These are phyloP conservation scores for Fonsecaea multimorphosa DNA, from an alignment of 2,329 filamentous ascomycete species.

Conservation along the genomic window DNA sequence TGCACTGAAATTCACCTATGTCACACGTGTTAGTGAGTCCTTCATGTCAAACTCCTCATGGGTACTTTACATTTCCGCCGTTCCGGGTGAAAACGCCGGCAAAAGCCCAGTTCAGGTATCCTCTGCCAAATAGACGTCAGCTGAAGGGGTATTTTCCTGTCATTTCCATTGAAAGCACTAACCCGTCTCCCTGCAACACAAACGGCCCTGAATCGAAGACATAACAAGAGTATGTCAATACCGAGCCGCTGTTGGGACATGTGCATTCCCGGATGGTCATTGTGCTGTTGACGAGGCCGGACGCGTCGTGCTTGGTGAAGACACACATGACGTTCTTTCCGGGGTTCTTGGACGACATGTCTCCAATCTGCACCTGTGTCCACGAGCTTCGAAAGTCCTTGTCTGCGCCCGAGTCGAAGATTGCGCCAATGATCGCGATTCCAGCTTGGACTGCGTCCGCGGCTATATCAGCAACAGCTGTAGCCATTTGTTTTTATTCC, in stretches of 20 bases:
- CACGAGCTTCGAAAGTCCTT: conserved; percentile 17
- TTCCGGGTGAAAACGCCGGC: conserved; percentile 13
- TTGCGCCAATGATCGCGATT: neutral
- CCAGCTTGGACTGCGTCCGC: neutral
- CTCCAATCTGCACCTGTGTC: conserved; percentile 15
- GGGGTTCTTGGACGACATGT: conserved; percentile 14
- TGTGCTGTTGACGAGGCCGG: conserved; percentile 4
- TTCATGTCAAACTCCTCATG: no score
- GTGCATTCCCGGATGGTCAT: conserved; percentile 7
- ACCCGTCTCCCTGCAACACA: conserved; percentile 19
- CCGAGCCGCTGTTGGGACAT: conserved; percentile 10
- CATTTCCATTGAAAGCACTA: neutral
- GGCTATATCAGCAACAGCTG: neutral
- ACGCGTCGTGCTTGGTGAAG: conserved; percentile 22
- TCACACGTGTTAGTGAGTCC: neutral
- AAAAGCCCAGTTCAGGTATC: conserved; percentile 20
- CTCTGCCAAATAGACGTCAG: conserved; percentile 3
- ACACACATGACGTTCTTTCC: conserved; percentile 23
- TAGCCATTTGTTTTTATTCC: neutral
- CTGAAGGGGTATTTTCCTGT: neutral
- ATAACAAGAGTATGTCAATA: conserved; percentile 13
- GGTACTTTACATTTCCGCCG: conserved; percentile 9
- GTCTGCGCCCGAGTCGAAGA: conserved; percentile 14
- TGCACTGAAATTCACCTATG: neutral
- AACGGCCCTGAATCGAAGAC: conserved; percentile 19